phyloP scores from a whole-genome alignment of 1,139 yeast species.

The Yamadazyma aaseri region DNA sequence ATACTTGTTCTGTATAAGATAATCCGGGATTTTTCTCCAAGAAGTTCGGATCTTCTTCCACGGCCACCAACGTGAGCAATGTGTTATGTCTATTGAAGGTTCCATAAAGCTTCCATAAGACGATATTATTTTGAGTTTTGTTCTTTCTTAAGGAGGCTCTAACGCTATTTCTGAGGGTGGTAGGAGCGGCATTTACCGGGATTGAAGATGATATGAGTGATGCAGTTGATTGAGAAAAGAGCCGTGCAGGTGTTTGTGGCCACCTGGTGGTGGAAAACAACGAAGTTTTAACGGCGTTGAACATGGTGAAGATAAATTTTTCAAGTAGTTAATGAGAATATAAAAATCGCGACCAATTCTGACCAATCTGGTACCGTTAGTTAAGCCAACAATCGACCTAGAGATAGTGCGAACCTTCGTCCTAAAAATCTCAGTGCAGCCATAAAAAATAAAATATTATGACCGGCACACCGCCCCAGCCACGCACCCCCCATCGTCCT shows the following conservation, averaged over 20 bases:
- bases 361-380: too few relatives aligned
- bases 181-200: conserved; percentile 1
- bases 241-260: too few relatives aligned
- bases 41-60: conserved; percentile 62
- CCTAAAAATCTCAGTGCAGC: too few relatives aligned
- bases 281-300: not conserved
- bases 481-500: too few relatives aligned
- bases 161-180: not conserved
- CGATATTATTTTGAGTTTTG: conserved; percentile 18
- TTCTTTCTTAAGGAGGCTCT: conserved; percentile 3
- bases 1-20: conserved; percentile 70
- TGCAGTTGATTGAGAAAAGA: too few relatives aligned
- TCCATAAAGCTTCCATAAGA: conserved; percentile 73
- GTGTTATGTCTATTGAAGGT: conserved; percentile 82
- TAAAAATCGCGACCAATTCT: too few relatives aligned
- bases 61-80: conserved; percentile 71
- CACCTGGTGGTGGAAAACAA: not conserved
- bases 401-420: too few relatives aligned
- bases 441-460: too few relatives aligned
- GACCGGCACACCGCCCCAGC: too few relatives aligned
- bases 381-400: too few relatives aligned
- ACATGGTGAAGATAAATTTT: too few relatives aligned
- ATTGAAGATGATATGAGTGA: not conserved
- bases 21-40: conserved; percentile 54
- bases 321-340: too few relatives aligned